Evolutionary conservation across 495 filamentous ascomycete genomes (phyloP).

Genomic region (Hypoxylon fragiforme): DNA sequence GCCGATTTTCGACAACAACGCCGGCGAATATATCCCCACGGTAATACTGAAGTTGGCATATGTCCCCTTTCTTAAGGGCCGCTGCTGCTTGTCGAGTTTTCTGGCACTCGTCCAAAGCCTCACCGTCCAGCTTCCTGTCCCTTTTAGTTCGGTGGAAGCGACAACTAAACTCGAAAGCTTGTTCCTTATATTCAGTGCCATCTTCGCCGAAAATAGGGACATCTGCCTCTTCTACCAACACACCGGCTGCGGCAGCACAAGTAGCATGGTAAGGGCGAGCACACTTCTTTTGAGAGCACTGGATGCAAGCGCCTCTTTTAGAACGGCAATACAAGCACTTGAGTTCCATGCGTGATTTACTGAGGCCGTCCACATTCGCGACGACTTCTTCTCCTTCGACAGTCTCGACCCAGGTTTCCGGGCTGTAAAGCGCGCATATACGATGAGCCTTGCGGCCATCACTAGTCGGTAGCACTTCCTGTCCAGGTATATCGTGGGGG

Average conservation of each 20-base stretch:
- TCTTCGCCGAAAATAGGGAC: constrained; percentile 89
- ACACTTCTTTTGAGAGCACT: constrained; percentile 95
- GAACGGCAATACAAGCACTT: constrained; percentile 95
- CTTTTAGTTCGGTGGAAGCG: constrained; percentile 90
- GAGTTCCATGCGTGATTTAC: constrained; percentile 84
- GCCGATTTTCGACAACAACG: constrained; percentile 82
- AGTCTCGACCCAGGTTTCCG: constrained; percentile 86
- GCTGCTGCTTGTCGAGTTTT: constrained; percentile 69
- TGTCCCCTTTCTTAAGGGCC: constrained; percentile 69
- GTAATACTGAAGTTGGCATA: constrained; percentile 86
- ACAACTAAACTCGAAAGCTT: constrained; percentile 89
- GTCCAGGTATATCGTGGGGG: constrained; percentile 85
- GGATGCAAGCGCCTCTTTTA: constrained; percentile 92
- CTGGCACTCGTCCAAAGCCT: constrained; percentile 69
- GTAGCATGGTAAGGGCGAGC: constrained; percentile 92
- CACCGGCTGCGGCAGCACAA: constrained; percentile 87
- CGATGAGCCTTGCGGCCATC: constrained; percentile 87
- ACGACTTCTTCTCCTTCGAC: constrained; percentile 70
- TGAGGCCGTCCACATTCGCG: constrained; percentile 74
- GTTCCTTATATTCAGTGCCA: constrained; percentile 84
- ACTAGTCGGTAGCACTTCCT: constrained; percentile 83
- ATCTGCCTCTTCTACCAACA: constrained; percentile 82
- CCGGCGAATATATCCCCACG: constrained; percentile 88
- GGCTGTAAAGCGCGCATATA: constrained; percentile 85
- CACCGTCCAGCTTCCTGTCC: constrained; percentile 66